Percentiles rank a stretch among this genome's conserved stretches.
These are phyloP conservation scores for Picochlorum sp. DNA, from an alignment of 139 green algal genomes.

Conservation along the genomic window DNA sequence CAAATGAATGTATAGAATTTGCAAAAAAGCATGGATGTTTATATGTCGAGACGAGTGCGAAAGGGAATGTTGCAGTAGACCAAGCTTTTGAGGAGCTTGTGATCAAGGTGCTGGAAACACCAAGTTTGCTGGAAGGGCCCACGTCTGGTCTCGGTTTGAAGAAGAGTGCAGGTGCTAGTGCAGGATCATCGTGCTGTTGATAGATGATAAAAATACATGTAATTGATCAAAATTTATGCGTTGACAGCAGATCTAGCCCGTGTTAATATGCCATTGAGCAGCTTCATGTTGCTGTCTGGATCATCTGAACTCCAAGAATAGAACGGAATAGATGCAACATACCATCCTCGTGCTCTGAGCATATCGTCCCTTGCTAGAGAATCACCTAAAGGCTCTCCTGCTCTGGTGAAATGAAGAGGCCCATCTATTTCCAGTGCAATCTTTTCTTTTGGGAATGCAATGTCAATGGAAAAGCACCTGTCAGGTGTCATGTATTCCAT, in stretches of 20 bases:
- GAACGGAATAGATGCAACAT: constrained; percentile 37
- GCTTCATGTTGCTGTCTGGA: neutral
- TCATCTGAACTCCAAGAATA: constrained; percentile 29
- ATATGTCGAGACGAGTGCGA: constrained; percentile 89
- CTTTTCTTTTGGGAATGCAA: constrained; percentile 25
- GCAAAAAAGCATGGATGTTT: constrained; percentile 71
- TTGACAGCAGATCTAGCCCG: too few species aligned
- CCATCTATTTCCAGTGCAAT: constrained; percentile 47
- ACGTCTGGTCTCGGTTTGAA: constrained; percentile 24
- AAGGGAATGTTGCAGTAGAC: constrained; percentile 67
- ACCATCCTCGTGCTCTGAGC: constrained; percentile 32
- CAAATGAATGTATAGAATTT: constrained; percentile 67
- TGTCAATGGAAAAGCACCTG: constrained; percentile 41
- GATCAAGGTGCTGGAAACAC: constrained; percentile 44
- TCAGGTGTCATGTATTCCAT: constrained; percentile 39
- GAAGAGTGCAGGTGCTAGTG: constrained; percentile 7
- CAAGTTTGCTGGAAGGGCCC: constrained; percentile 23
- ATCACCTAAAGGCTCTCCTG: constrained; percentile 26
- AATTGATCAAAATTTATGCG: neutral
- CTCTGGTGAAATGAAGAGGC: constrained; percentile 50
- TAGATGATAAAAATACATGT: neutral
- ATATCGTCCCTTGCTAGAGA: constrained; percentile 15
- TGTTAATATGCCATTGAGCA: too few species aligned
- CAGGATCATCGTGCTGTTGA: constrained; percentile 12
- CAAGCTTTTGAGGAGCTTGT: constrained; percentile 87